phyloP scores from a whole-genome alignment of 371 early-diverging fungal species.

The Actinomortierella wolfii region DNA sequence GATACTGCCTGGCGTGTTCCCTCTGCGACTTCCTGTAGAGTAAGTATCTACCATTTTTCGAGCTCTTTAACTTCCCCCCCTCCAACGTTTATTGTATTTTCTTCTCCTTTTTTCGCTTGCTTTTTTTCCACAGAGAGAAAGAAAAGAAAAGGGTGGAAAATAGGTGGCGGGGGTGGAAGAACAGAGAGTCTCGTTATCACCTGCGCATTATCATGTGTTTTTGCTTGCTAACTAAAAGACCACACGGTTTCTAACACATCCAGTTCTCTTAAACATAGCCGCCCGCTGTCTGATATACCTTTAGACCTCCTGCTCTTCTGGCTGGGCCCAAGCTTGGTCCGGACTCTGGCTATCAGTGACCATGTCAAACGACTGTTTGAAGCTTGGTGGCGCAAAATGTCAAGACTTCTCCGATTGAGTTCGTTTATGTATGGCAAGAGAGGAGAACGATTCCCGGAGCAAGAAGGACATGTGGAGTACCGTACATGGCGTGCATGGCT shows the following conservation, averaged over 20 bases:
- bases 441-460: slow-evolving; percentile 58
- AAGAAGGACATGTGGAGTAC: slow-evolving; percentile 64
- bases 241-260: too few relatives aligned
- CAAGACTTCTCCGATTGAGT: slow-evolving; percentile 68
- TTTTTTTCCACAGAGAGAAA: background rate
- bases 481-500: slow-evolving; percentile 55
- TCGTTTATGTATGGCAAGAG: slow-evolving; percentile 79
- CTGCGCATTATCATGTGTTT: too few relatives aligned
- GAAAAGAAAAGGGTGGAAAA: too few relatives aligned
- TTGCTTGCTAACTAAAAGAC: background rate
- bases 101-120: slow-evolving; percentile 16
- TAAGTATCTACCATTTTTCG: slow-evolving; percentile 33
- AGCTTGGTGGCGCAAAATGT: slow-evolving; percentile 65
- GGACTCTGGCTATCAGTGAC: slow-evolving; percentile 31
- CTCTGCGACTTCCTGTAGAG: slow-evolving; percentile 58
- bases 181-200: too few relatives aligned
- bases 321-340: slow-evolving; percentile 51
- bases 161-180: too few relatives aligned
- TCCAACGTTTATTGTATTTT: background rate
- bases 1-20: slow-evolving; percentile 47
- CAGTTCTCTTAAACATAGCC: slow-evolving; percentile 42
- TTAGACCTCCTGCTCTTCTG: slow-evolving; percentile 73
- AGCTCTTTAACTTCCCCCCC: slow-evolving; percentile 4
- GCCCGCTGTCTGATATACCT: slow-evolving; percentile 74
- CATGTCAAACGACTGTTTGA: slow-evolving; percentile 46